phyloP scores from a whole-genome alignment of 179 eudicot genomes.

The Beta corolliflora region DNA sequence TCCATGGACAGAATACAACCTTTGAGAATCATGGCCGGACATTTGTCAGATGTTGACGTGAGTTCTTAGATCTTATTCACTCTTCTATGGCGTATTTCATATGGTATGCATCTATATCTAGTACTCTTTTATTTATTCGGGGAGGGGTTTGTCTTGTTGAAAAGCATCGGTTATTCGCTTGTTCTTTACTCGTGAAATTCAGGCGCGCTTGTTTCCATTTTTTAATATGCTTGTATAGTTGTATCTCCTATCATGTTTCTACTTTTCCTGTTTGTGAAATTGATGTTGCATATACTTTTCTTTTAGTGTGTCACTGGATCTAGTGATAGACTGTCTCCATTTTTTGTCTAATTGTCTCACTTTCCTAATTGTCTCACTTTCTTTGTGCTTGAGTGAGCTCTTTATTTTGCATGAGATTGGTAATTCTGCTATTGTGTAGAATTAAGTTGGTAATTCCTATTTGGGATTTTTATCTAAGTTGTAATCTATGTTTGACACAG shows the following conservation, averaged over 20 bases:
- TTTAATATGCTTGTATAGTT: not conserved
- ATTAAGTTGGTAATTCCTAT: no score
- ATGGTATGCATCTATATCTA: not conserved
- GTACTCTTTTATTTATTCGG: not conserved
- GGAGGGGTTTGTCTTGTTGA: not conserved
- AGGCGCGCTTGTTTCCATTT: not conserved
- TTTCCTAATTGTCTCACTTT: no score
- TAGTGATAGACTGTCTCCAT: no score
- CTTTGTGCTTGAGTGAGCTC: no score
- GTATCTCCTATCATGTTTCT: not conserved
- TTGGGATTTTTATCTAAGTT: no score
- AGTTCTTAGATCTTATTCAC: constrained; percentile 31
- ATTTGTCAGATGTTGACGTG: constrained; percentile 98
- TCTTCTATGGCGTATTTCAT: not conserved
- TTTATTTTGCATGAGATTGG: no score
- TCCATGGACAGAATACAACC: constrained; percentile 78
- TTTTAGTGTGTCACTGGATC: constrained; percentile 59
- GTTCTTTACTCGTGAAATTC: not conserved
- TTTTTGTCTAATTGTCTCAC: no score
- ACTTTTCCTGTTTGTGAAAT: constrained; percentile 3
- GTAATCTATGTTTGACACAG: no score
- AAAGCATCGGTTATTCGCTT: not conserved
- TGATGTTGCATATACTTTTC: constrained; percentile 5
- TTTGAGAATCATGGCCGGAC: constrained; percentile 77
- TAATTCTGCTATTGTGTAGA: no score